phyloP scores from a whole-genome alignment of 2,329 filamentous ascomycete genomes.

The Aspergillus tanneri region DNA sequence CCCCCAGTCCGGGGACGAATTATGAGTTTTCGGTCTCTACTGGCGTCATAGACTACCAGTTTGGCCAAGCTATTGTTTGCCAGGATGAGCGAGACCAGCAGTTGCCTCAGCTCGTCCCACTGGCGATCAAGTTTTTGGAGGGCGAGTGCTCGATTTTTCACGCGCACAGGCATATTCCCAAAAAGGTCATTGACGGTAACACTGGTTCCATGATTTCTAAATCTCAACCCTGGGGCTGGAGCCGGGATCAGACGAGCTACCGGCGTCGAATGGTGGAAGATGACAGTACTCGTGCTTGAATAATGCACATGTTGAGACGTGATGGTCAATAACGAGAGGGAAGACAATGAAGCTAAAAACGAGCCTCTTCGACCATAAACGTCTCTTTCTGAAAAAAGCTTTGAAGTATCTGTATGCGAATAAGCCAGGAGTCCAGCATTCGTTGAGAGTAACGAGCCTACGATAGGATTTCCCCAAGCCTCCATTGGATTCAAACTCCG shows the following conservation, averaged over 20 bases:
- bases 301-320: slow-evolving; percentile 62
- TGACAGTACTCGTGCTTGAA: slow-evolving; percentile 60
- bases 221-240: slow-evolving; percentile 54
- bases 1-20: slow-evolving; percentile 22
- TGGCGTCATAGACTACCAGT: slow-evolving; percentile 59
- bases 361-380: slow-evolving; percentile 68
- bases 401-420: slow-evolving; percentile 71
- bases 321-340: slow-evolving; percentile 73
- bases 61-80: slow-evolving; percentile 61
- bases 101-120: slow-evolving; percentile 63
- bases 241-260: slow-evolving; percentile 65
- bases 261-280: slow-evolving; percentile 67
- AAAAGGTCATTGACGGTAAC: slow-evolving; percentile 79
- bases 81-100: slow-evolving; percentile 65
- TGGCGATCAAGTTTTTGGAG: slow-evolving; percentile 58
- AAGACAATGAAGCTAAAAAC: slow-evolving; percentile 75
- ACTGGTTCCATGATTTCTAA: slow-evolving; percentile 67
- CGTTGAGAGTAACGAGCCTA: slow-evolving; percentile 37
- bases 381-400: slow-evolving; percentile 50
- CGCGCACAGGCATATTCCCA: slow-evolving; percentile 83
- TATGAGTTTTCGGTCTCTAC: slow-evolving; percentile 39
- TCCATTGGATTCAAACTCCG: slow-evolving; percentile 69
- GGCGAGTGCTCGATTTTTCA: slow-evolving; percentile 69
- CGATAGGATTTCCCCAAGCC: slow-evolving; percentile 72
- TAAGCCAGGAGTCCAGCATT: background rate